phyloP scores from a whole-genome alignment of 192 early-diverging fungal genomes.

The Dimargaris verticillata region DNA sequence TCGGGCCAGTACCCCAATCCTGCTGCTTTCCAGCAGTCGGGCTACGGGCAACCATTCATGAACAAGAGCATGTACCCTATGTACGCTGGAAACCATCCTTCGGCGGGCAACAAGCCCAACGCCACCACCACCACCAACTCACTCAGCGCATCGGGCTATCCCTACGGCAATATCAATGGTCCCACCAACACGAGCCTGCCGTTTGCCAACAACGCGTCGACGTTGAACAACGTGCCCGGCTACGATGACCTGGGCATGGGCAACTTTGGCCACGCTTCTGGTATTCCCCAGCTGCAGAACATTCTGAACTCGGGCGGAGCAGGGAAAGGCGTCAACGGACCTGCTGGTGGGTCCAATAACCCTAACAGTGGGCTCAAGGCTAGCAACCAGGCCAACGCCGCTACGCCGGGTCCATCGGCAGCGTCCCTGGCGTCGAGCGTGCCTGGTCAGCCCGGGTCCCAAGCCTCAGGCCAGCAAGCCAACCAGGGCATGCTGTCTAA shows the following conservation, averaged over 20 bases:
- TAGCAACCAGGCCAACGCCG: background rate
- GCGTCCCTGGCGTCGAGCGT: too few relatives aligned
- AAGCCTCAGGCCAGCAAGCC: background rate
- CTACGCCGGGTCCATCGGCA: background rate
- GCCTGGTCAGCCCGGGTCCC: background rate
- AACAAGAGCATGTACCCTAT: constrained; percentile 83
- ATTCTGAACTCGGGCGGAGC: background rate
- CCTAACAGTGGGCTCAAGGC: background rate
- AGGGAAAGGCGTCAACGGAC: background rate
- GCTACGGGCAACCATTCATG: constrained; percentile 79
- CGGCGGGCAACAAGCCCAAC: background rate
- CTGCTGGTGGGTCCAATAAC: background rate
- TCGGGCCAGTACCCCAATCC: constrained; percentile 63
- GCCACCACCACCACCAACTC: background rate
- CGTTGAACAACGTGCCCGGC: background rate
- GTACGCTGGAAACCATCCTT: constrained; percentile 30
- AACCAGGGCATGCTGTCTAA: constrained; percentile 3
- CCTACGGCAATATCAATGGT: background rate
- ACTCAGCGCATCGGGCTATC: background rate
- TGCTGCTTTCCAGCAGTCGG: constrained; percentile 54
- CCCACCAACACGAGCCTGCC: background rate
- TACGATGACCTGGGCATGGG: constrained; percentile 9
- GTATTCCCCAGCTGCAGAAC: constrained; percentile 9
- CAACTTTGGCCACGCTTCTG: constrained; percentile 1
- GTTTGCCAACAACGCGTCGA: constrained; percentile 1